These are phyloP conservation scores for Calonectria fujianensis DNA, from an alignment of 2,329 filamentous ascomycete genomes.

Conservation along the genomic window DNA sequence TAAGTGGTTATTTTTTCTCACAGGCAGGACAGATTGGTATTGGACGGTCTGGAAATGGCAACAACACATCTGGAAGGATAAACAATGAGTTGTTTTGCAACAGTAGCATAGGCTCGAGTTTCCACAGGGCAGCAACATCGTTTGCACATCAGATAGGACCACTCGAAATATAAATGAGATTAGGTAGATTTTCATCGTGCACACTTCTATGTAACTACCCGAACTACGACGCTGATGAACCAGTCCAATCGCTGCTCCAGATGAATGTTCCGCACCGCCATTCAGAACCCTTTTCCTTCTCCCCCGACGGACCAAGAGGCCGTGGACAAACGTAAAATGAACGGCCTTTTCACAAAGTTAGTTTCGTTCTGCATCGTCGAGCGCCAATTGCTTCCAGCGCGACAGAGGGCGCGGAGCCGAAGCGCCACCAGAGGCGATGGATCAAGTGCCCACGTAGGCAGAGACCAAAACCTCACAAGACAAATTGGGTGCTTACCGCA, in stretches of 20 bases:
- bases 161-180: constrained; percentile 1
- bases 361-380: constrained; percentile 24
- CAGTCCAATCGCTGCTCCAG: constrained; percentile 77
- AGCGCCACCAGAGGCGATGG: not conserved
- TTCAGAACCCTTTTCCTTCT: constrained; percentile 88
- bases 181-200: not conserved
- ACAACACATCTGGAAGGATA: not conserved
- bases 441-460: not conserved
- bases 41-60: not conserved
- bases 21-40: not conserved
- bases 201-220: not conserved
- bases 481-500: constrained; percentile 69
- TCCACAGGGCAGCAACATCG: not conserved
- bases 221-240: constrained; percentile 36
- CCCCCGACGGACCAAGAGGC: constrained; percentile 88
- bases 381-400: not conserved
- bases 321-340: constrained; percentile 80
- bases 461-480: not conserved
- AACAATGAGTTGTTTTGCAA: not conserved
- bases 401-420: not conserved
- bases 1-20: not conserved
- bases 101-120: not conserved
- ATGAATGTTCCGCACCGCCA: constrained; percentile 94
- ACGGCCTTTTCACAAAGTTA: constrained; percentile 67
- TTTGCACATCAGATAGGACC: constrained; percentile 10